A percentile compares a stretch with the other conserved stretches of the same genome.
phyloP scores from a whole-genome alignment of 495 filamentous ascomycete species.

The Hyaloscypha bicolor region DNA sequence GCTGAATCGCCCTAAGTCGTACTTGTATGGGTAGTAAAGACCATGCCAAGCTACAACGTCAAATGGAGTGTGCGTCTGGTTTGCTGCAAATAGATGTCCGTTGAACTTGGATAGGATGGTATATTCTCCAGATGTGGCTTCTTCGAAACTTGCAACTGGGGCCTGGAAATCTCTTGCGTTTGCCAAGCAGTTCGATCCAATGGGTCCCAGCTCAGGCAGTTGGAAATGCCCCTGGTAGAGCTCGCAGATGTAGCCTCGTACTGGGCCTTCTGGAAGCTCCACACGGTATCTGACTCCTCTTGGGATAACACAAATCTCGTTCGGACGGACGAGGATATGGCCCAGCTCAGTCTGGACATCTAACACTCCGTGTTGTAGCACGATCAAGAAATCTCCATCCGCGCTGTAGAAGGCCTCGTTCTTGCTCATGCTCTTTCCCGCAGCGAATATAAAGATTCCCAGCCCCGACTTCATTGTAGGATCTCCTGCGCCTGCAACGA shows the following conservation, averaged over 20 bases:
- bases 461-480: slow-evolving; percentile 79
- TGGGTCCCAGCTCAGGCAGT: slow-evolving; percentile 87
- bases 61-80: slow-evolving; percentile 74
- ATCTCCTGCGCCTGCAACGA: slow-evolving; percentile 82
- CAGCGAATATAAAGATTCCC: slow-evolving; percentile 82
- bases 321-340: slow-evolving; percentile 77
- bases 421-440: slow-evolving; percentile 76
- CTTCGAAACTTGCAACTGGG: slow-evolving; percentile 75
- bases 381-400: slow-evolving; percentile 87
- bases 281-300: slow-evolving; percentile 82
- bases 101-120: slow-evolving; percentile 76
- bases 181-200: slow-evolving; percentile 84
- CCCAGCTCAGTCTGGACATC: slow-evolving; percentile 89
- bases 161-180: slow-evolving; percentile 89
- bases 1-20: slow-evolving; percentile 80
- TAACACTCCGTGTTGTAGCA: slow-evolving; percentile 79
- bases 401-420: slow-evolving; percentile 84
- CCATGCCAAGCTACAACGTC: slow-evolving; percentile 84
- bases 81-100: slow-evolving; percentile 73
- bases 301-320: slow-evolving; percentile 88
- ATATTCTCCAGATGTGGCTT: slow-evolving; percentile 55
- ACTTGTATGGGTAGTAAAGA: slow-evolving; percentile 81
- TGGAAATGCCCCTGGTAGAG: slow-evolving; percentile 83
- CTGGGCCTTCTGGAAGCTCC: slow-evolving; percentile 51
- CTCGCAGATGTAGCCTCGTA: slow-evolving; percentile 83